Base-by-base conservation (phyloP, 139 green algal species). In the Chlamydomonas sp. region DNA sequence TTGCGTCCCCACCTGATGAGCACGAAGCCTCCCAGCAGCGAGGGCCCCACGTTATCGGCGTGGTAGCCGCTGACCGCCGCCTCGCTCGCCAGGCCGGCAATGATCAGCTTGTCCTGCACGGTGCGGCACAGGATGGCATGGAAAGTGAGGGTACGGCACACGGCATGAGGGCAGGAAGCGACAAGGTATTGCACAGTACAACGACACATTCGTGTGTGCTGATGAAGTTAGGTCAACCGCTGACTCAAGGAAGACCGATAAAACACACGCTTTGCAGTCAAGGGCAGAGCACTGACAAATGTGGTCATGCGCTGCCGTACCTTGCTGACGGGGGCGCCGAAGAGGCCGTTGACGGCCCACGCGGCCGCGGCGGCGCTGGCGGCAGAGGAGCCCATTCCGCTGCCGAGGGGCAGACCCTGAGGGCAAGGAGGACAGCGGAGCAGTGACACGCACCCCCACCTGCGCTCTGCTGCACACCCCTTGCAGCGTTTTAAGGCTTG, bases 31-130 rank as follows among this genome's bases (percentile, higher is more conserved):
- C 97, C 97, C 63, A 99, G 84, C 20, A 99, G 76, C 0, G 97
- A 94, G 57, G 97, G 97, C 0, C 94, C 97, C 64, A 99, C 94
- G 91, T 99, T 99, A 91, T 99, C 97, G 1, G 97, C 97, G 85
- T 99, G 97, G 92, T 99, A 99, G 12, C 97, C 97, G 84, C 93
- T 97, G 59, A 99, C 97, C 6, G 93, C 89, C 9, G 96, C 97
- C 88, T 99, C 97, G 57, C 91, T 94, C n/a, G 90, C 88, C 9
- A 99, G 92, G 0, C 97, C 97, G 31, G 97, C 94, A 17, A 92
- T 84, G 5, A 99, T 94, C 4, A 99, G 95, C 80, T 94, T 49
- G 18, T 94, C 90, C 83, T 88, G 73, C 0, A 16, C 4, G 64
- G 73, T 6, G n/a, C n/a, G 5, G 31, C n/a, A 6, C 15, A n/a